A percentile compares a stretch with the other conserved stretches of the same genome.
These are phyloP conservation scores for Lentinus tigrinus DNA, from an alignment of 768 basidiomycete species.

Conservation along the genomic window DNA sequence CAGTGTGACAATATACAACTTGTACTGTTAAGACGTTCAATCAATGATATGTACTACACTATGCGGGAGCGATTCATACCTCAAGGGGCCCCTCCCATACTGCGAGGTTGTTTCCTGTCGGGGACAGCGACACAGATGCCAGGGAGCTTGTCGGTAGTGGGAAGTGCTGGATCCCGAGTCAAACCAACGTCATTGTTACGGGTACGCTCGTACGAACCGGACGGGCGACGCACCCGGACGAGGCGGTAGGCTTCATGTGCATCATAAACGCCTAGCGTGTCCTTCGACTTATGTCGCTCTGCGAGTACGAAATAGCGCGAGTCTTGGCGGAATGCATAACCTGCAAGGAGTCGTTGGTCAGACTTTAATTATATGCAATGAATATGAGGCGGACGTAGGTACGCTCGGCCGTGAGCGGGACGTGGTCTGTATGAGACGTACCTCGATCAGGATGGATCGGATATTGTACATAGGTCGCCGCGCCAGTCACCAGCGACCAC, in stretches of 20 bases:
- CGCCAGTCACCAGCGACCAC: constrained; percentile 77
- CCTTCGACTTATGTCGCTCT: constrained; percentile 88
- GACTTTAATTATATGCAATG: not conserved
- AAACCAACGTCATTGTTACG: not conserved
- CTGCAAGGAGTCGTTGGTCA: constrained; percentile 34
- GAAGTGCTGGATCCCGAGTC: constrained; percentile 63
- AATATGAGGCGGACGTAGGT: too few relatives aligned
- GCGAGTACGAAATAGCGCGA: constrained; percentile 83
- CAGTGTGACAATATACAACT: constrained; percentile 67
- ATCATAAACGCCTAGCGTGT: constrained; percentile 86
- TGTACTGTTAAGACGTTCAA: constrained; percentile 52
- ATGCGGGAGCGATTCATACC: constrained; percentile 37
- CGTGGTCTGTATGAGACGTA: too few relatives aligned
- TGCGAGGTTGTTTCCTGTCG: constrained; percentile 71
- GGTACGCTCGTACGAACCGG: not conserved
- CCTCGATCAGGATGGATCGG: constrained; percentile 82
- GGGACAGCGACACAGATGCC: constrained; percentile 71
- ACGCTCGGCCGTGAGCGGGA: too few relatives aligned
- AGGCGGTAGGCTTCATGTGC: constrained; percentile 65
- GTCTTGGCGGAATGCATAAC: constrained; percentile 77
- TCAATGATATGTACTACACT: not conserved
- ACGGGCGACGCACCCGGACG: constrained; percentile 53
- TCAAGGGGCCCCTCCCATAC: constrained; percentile 87
- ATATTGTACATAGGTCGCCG: constrained; percentile 82
- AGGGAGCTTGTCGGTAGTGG: constrained; percentile 73